phyloP scores from a whole-genome alignment of 1,284 basidiomycete genomes.

The Ustilago bromivora region DNA sequence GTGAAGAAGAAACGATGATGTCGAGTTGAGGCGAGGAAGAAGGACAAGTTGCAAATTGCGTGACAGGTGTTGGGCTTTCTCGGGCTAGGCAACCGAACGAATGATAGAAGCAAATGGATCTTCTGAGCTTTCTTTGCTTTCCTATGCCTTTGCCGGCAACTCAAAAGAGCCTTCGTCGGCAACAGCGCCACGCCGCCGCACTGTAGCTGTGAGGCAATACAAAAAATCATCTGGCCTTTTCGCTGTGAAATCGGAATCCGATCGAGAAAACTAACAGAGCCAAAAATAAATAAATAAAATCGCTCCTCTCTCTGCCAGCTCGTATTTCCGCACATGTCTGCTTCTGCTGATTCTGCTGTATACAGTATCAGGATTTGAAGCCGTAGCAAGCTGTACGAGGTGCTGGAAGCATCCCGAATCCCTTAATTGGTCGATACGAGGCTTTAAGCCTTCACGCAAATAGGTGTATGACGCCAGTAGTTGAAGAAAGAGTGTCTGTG shows the following conservation, averaged over 20 bases:
- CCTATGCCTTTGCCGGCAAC: not conserved
- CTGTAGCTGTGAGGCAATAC: not conserved
- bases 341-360: not conserved
- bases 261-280: constrained; percentile 12
- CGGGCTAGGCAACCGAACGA: not conserved
- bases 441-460: too few species aligned
- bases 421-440: too few species aligned
- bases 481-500: not conserved
- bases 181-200: not conserved
- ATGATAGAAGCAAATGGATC: constrained; percentile 40
- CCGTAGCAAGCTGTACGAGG: not conserved
- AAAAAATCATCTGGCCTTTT: not conserved
- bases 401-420: not conserved
- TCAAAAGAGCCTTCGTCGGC: not conserved
- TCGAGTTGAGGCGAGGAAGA: not conserved
- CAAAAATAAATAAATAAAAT: not conserved
- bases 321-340: not conserved
- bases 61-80: constrained; percentile 6
- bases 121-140: constrained; percentile 12
- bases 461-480: too few species aligned
- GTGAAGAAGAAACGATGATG: not conserved
- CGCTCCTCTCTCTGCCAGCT: not conserved
- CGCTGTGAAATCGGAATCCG: not conserved
- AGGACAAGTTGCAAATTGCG: constrained; percentile 4
- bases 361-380: not conserved